Base-by-base conservation (phyloP, 345 rosid species). In the Syzygium aromaticum region DNA sequence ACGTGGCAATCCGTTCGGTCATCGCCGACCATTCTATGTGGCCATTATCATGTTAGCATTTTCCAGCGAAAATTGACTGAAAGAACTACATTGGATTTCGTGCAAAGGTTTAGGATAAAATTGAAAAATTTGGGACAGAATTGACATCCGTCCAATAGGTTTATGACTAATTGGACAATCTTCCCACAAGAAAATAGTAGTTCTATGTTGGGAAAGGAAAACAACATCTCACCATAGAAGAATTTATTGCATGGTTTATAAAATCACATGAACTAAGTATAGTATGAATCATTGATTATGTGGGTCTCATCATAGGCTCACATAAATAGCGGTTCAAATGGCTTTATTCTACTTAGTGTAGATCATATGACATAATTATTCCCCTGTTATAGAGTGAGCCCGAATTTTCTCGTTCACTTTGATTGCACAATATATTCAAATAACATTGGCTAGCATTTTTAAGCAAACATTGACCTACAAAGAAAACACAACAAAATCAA, bases 31-130 rank as follows among this genome's bases (percentile, higher is more conserved):
- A 0, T 13, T 28, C 19, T 61, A 6, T 13, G 33, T 13, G 73
- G 8, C 9, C 73, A n/a, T 8, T 5, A 3, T 28, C 9, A n/a
- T 15, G 13, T 61, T n/a, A 61, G 73, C 73, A 61, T 61, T 61
- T 52, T 61, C 2, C 0, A 0, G 38, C 4, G n/a, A 61, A 61
- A 61, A n/a, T n/a, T 61, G 17, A 61, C 2, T 0, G 1, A 2
- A 61, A 61, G 9, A n/a, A 61, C 38, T 61, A 61, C 54, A 61
- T n/a, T n/a, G 28, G 19, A 61, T n/a, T 61, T 61, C 5, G 14
- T 61, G 19, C 8, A 61, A 61, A 61, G 7, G 4, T 13, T 61
- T 6, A 14, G 6, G 19, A n/a, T 0, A 61, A 61, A 61, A 6
- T 61, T 61, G 38, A 3, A 6, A n/a, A 61, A 61, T 11, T n/a